Conservation (phyloP, 768 basidiomycete genomes). For the Calocera cornea region DNA sequence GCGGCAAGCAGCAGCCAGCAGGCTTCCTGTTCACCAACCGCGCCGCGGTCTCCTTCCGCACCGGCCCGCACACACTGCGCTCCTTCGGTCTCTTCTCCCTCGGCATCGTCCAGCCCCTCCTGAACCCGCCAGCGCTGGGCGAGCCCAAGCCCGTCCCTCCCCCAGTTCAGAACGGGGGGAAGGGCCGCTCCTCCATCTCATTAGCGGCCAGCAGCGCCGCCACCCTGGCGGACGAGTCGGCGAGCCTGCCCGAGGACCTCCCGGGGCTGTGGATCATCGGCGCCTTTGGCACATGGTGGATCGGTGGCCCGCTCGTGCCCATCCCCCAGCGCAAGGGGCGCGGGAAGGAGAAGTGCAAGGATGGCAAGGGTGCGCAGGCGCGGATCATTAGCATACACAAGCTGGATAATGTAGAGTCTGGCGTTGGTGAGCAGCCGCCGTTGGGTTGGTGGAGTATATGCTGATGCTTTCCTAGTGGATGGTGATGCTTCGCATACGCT, state of each 20-base stretch:
- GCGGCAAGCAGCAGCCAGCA: constrained; percentile 17
- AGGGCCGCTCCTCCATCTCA: background rate
- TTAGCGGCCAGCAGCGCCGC: background rate
- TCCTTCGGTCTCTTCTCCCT: constrained; percentile 79
- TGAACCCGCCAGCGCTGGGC: constrained; percentile 22
- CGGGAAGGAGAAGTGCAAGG: constrained; percentile 10
- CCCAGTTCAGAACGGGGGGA: constrained; percentile 15
- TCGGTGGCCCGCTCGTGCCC: constrained; percentile 57
- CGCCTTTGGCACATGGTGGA: constrained; percentile 84
- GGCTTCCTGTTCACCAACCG: constrained; percentile 83
- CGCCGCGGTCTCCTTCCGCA: constrained; percentile 82
- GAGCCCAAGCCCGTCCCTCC: constrained; percentile 35
- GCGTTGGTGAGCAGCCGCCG: background rate
- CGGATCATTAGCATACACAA: background rate
- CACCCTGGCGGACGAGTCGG: background rate
- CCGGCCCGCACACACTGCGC: constrained; percentile 77
- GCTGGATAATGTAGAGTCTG: background rate
- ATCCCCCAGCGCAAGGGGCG: constrained; percentile 13
- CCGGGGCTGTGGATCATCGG: constrained; percentile 81
- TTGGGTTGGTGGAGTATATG: background rate
- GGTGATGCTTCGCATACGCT: background rate
- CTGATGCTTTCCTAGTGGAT: background rate
- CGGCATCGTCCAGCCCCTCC: constrained; percentile 55
- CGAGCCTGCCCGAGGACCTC: constrained; percentile 14
- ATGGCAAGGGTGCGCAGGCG: background rate